phyloP scores from a whole-genome alignment of 768 basidiomycete genomes.

The Saitozyma sp. region DNA sequence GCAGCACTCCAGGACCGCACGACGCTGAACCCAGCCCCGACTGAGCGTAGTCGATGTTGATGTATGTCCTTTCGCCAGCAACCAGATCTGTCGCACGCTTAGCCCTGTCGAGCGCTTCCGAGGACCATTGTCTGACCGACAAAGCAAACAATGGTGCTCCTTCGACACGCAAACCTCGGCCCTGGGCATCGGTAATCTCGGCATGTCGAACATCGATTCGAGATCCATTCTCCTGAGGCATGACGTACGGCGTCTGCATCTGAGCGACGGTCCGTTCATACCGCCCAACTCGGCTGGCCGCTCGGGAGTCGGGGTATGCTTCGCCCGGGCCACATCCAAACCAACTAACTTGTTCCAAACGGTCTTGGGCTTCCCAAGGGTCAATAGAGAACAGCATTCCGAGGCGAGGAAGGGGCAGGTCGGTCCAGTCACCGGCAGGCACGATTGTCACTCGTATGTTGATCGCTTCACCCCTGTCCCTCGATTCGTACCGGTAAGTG shows the following conservation, averaged over 20 bases:
- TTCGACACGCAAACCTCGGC: background rate
- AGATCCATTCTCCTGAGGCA: constrained; percentile 16
- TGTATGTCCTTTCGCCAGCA: constrained; percentile 2
- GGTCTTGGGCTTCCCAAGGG: background rate
- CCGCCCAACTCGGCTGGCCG: background rate
- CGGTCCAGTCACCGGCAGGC: constrained; percentile 5
- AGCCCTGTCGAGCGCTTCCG: constrained; percentile 8
- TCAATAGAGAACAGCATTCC: background rate
- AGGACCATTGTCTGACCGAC: constrained; percentile 8
- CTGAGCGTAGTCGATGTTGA: constrained; percentile 9
- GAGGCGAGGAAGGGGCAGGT: constrained; percentile 6
- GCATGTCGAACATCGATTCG: constrained; percentile 8
- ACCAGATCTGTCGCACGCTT: constrained; percentile 7
- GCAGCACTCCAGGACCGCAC: constrained; percentile 9
- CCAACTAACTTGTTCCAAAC: constrained; percentile 4
- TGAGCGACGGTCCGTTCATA: background rate
- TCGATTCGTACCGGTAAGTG: background rate
- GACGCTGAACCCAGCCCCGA: constrained; percentile 7
- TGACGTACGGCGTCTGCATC: constrained; percentile 13
- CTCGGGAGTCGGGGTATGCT: constrained; percentile 6
- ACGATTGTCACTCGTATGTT: background rate
- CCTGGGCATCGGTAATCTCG: background rate
- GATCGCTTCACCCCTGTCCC: background rate
- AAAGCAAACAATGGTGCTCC: constrained; percentile 5
- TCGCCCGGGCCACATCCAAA: constrained; percentile 12